Conservation (phyloP, 2,329 filamentous ascomycete genomes). For the Cryphonectria parasitica region DNA sequence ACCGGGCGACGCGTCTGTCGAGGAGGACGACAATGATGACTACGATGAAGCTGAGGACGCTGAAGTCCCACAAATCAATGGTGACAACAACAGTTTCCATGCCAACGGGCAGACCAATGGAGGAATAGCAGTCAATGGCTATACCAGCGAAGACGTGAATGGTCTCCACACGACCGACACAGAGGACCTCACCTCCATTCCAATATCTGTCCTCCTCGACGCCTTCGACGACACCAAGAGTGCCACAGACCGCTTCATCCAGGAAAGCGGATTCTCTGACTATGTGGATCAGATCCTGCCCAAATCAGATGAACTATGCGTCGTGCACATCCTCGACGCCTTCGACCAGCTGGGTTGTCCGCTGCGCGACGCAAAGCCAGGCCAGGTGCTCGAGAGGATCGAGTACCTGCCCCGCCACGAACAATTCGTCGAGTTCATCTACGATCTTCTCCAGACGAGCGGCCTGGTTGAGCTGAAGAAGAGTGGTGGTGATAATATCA, state of each 20-base stretch:
- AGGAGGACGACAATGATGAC: background rate
- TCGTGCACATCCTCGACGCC: constrained; percentile 40
- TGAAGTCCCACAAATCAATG: background rate
- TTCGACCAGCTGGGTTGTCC: constrained; percentile 40
- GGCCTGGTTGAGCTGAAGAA: constrained; percentile 36
- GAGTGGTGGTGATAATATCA: too few relatives aligned
- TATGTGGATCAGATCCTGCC: constrained; percentile 37
- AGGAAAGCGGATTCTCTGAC: constrained; percentile 12
- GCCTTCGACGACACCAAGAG: constrained; percentile 1
- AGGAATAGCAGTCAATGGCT: background rate
- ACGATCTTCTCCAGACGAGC: constrained; percentile 40
- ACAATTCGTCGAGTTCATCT: constrained; percentile 39
- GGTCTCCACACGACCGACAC: background rate
- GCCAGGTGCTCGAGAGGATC: constrained; percentile 36
- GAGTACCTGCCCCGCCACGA: constrained; percentile 36
- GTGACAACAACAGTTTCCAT: background rate
- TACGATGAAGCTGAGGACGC: background rate
- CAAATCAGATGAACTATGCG: constrained; percentile 33
- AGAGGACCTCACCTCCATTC: background rate
- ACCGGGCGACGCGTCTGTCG: background rate
- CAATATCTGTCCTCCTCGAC: background rate
- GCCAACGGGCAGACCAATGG: background rate
- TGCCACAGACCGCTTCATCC: background rate
- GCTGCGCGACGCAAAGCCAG: constrained; percentile 31
- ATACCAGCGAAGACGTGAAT: background rate